Percentiles rank a stretch among this genome's conserved stretches.
phyloP scores from a whole-genome alignment of 768 basidiomycete genomes.

The Clitopilus passeckerianus region DNA sequence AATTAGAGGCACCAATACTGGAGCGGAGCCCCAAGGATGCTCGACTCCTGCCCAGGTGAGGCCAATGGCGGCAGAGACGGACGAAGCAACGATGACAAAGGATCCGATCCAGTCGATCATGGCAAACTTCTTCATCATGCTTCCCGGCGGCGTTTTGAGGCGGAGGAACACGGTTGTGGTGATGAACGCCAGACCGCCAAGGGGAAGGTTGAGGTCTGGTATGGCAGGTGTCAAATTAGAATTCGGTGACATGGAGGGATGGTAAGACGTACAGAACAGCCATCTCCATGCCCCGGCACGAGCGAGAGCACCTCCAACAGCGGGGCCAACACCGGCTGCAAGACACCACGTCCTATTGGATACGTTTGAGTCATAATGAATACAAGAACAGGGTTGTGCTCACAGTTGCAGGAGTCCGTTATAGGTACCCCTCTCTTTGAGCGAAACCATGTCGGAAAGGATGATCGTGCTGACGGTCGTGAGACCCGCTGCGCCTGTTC shows the following conservation, averaged over 20 bases:
- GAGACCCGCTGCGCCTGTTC: conserved; percentile 32
- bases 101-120: conserved; percentile 44
- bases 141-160: conserved; percentile 14
- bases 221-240: neutral
- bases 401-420: conserved; percentile 28
- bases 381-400: conserved; percentile 20
- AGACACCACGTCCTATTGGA: conserved; percentile 4
- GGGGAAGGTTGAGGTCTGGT: conserved; percentile 12
- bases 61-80: conserved; percentile 27
- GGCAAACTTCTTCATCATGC: conserved; percentile 23
- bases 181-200: conserved; percentile 5
- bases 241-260: neutral
- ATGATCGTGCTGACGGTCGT: conserved; percentile 32
- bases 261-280: conserved; percentile 30
- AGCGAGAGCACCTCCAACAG: conserved; percentile 16
- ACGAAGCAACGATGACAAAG: conserved; percentile 28
- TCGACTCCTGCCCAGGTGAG: conserved; percentile 46
- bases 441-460: conserved; percentile 37
- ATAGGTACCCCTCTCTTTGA: conserved; percentile 38
- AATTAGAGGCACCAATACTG: conserved; percentile 39
- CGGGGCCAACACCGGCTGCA: conserved; percentile 17
- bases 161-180: conserved; percentile 8
- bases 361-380: conserved; percentile 12
- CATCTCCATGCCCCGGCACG: conserved; percentile 31
- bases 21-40: conserved; percentile 34